phyloP scores from a whole-genome alignment of 805 yeast genomes.

The Kazachstania bromeliacearum region DNA sequence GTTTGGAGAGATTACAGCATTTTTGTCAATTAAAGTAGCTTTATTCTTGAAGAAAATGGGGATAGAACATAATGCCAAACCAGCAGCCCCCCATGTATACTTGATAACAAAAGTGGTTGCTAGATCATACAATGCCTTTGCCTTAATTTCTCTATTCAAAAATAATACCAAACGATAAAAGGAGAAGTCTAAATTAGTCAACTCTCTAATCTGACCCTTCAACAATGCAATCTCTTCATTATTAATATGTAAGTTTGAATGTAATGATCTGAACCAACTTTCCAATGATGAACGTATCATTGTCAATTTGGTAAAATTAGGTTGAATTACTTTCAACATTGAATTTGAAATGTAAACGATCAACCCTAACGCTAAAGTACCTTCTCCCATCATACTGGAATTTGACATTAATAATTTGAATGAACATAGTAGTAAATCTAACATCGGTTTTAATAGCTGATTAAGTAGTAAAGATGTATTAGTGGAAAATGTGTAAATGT shows the following conservation, averaged over 20 bases:
- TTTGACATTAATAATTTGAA: constrained; percentile 53
- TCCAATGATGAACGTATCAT: constrained; percentile 70
- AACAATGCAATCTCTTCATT: constrained; percentile 83
- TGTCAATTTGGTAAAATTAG: constrained; percentile 79
- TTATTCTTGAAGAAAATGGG: constrained; percentile 64
- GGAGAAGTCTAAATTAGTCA: constrained; percentile 64
- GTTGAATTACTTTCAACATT: constrained; percentile 65
- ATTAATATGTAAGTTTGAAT: constrained; percentile 68
- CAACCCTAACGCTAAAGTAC: constrained; percentile 66
- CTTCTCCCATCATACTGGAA: constrained; percentile 48
- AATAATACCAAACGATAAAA: constrained; percentile 77
- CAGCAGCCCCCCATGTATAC: constrained; percentile 94
- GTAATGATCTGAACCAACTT: constrained; percentile 74
- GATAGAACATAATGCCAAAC: constrained; percentile 74
- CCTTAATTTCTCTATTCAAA: constrained; percentile 63
- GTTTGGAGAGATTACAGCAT: constrained; percentile 5
- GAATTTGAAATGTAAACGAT: constrained; percentile 75
- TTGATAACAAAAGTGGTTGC: constrained; percentile 84
- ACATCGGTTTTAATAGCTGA: constrained; percentile 71
- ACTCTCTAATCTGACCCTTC: constrained; percentile 72
- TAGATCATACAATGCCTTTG: constrained; percentile 69
- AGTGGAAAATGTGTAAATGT: constrained; percentile 61
- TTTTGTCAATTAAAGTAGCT: constrained; percentile 8
- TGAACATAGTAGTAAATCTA: constrained; percentile 74
- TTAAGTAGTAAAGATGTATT: constrained; percentile 70